Evolutionary conservation across 495 filamentous ascomycete genomes (phyloP).

Genomic region (Evansstolkia leycettana): DNA sequence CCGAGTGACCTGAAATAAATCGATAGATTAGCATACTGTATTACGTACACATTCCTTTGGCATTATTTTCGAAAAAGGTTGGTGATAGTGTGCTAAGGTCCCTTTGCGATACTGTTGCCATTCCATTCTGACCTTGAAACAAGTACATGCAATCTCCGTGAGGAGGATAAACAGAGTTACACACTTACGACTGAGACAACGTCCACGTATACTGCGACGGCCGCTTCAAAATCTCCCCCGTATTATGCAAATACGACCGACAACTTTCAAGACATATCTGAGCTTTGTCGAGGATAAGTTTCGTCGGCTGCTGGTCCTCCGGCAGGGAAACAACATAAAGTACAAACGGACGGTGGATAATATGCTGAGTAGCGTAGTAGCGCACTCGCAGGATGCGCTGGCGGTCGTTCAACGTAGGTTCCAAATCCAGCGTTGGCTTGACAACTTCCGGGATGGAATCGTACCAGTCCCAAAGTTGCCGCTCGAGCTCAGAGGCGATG

Average conservation of each 20-base stretch:
- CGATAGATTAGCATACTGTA: too few species aligned
- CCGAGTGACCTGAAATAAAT: slow-evolving; percentile 1
- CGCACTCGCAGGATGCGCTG: slow-evolving; percentile 17
- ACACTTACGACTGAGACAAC: slow-evolving; percentile 1
- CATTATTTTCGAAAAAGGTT: too few species aligned
- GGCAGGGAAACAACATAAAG: slow-evolving; percentile 13
- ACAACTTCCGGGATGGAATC: slow-evolving; percentile 20
- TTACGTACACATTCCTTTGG: too few species aligned
- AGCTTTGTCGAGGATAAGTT: slow-evolving; percentile 1
- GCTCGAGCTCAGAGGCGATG: too few species aligned
- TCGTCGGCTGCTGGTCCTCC: slow-evolving; percentile 9
- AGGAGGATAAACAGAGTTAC: background rate
- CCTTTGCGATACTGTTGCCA: too few species aligned
- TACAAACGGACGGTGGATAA: slow-evolving; percentile 22
- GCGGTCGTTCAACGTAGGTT: slow-evolving; percentile 11
- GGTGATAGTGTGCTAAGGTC: too few species aligned
- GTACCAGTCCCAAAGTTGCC: slow-evolving; percentile 19
- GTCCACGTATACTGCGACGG: slow-evolving; percentile 3
- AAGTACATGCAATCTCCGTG: background rate
- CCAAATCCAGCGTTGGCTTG: slow-evolving; percentile 13
- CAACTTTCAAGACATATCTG: slow-evolving; percentile 2
- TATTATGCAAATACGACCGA: slow-evolving; percentile 2
- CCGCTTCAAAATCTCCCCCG: background rate
- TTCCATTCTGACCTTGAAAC: too few species aligned
- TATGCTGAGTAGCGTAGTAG: slow-evolving; percentile 20